Evolutionary conservation across 305 asterid species (phyloP), one percentile per base, ranked within the genome.

Genomic region (Caryopteris hybrid): DNA sequence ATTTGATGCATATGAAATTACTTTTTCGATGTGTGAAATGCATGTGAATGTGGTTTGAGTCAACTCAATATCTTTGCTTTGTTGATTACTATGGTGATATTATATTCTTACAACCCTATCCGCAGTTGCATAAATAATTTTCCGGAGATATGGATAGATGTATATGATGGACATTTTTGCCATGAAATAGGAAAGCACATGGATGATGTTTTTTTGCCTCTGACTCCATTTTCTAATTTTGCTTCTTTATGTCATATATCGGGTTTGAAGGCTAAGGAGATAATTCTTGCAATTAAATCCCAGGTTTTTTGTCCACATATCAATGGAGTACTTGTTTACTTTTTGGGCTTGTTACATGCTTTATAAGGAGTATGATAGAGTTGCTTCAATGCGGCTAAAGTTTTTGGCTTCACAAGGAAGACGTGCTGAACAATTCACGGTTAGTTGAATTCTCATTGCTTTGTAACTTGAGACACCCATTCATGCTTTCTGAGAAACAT

Each of bases 271-370:
- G 65, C 68, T 68, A 27, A 73, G 59, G 63, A 64, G 58, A 65
- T 60, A 67, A 38, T 48, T 76, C 22, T 33, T 65, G 72, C 78
- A 65, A 23, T 61, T 77, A 72, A 75, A 76, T 81, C 70, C 66
- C 95, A 95, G 98, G 93, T 91, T 95, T 73, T 89, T 91, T 74
- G 84, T 86, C 81, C 99, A 94, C 83, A 89, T 94, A 85, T 80
- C 81, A 43, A 70, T 87, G 88, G 96, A 86, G 72, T 94, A 88
- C 86, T 68, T 89, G 83, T 91, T 89, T 79, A 91, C 97, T 1
- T 85, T 89, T 71, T 91, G 99, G 98, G 82, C 75, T 42, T 89
- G 95, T 75, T 95, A 63, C 87, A 72, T 95, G 88, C 98, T 94
- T 58, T 91, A 91, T 79, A 89, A 85, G 89, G 99, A 94, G 66